Percentiles rank a stretch among this genome's conserved stretches.
Conservation (phyloP, 1,284 basidiomycete species). For the Malassezia slooffiae region DNA sequence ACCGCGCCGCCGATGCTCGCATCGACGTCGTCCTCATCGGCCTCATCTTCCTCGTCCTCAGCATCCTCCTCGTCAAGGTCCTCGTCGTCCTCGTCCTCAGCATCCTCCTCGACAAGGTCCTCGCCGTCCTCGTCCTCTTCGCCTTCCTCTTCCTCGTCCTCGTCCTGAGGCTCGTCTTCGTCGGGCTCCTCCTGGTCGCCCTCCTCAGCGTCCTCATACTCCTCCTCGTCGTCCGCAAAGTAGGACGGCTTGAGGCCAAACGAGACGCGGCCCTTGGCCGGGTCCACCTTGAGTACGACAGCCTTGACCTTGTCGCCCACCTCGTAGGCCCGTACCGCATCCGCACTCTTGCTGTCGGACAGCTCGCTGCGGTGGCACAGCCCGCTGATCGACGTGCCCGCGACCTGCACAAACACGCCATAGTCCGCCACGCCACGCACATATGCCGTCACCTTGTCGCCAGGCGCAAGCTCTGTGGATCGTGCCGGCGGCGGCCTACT, state of each 20-base stretch:
- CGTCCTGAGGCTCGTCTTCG: conserved; percentile 15
- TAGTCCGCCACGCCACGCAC: conserved; percentile 61
- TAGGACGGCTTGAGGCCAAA: conserved; percentile 82
- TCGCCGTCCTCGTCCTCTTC: conserved; percentile 54
- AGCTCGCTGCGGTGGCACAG: conserved; percentile 67
- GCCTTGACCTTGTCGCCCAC: conserved; percentile 79
- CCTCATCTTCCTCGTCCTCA: conserved; percentile 1
- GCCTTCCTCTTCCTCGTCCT: conserved; percentile 16
- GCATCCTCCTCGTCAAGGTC: background rate
- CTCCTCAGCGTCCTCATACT: conserved; percentile 39
- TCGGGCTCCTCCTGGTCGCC: conserved; percentile 49
- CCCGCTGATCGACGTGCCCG: conserved; percentile 69
- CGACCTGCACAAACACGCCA: conserved; percentile 81
- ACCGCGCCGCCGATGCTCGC: background rate
- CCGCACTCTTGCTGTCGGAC: conserved; percentile 33
- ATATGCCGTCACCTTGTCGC: conserved; percentile 46
- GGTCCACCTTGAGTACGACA: conserved; percentile 61
- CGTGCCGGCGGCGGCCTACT: conserved; percentile 51
- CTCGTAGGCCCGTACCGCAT: conserved; percentile 70
- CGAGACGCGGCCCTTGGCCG: conserved; percentile 66
- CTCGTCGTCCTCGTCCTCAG: conserved; percentile 5
- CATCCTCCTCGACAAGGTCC: background rate
- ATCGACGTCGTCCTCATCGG: background rate
- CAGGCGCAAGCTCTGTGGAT: too few species aligned
- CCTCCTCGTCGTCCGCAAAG: conserved; percentile 53